These are phyloP conservation scores for Sesbania bispinosa DNA, from an alignment of 306 rosid genomes.

Conservation along the genomic window DNA sequence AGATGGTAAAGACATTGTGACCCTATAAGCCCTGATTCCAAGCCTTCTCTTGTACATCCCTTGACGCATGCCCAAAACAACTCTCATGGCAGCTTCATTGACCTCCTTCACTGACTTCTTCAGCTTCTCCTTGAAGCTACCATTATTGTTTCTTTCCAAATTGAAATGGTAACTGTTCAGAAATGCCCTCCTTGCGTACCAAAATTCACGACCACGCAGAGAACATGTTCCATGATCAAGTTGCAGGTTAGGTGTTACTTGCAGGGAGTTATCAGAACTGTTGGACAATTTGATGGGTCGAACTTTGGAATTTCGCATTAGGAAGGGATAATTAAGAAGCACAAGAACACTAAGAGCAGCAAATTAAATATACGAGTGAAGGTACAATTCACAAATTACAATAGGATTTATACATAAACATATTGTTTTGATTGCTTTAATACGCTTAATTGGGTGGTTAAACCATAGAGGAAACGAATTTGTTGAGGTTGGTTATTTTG, in stretches of 20 bases:
- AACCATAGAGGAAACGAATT: constrained; percentile 20
- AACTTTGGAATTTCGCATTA: constrained; percentile 36
- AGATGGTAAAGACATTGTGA: constrained; percentile 40
- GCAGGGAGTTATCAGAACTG: not conserved
- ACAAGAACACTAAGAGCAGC: not conserved
- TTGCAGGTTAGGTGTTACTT: constrained; percentile 3
- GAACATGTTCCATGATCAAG: constrained; percentile 27
- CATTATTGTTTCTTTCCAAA: constrained; percentile 19
- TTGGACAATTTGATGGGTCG: constrained; percentile 24
- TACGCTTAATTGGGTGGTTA: constrained; percentile 21
- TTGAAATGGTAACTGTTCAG: constrained; percentile 52
- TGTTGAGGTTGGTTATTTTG: constrained; percentile 36
- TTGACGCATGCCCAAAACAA: constrained; percentile 11
- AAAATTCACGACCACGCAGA: constrained; percentile 37
- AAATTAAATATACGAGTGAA: too few species aligned
- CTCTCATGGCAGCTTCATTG: constrained; percentile 12
- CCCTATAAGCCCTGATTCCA: constrained; percentile 38
- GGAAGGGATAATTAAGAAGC: not conserved
- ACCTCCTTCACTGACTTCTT: constrained; percentile 37
- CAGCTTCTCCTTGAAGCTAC: constrained; percentile 40
- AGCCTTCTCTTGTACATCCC: constrained; percentile 28
- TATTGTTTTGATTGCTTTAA: not conserved
- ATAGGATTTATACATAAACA: not conserved
- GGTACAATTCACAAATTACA: too few species aligned
- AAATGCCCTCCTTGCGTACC: constrained; percentile 50